phyloP scores from a whole-genome alignment of 139 green algal genomes.

The Chloropicon primus region DNA sequence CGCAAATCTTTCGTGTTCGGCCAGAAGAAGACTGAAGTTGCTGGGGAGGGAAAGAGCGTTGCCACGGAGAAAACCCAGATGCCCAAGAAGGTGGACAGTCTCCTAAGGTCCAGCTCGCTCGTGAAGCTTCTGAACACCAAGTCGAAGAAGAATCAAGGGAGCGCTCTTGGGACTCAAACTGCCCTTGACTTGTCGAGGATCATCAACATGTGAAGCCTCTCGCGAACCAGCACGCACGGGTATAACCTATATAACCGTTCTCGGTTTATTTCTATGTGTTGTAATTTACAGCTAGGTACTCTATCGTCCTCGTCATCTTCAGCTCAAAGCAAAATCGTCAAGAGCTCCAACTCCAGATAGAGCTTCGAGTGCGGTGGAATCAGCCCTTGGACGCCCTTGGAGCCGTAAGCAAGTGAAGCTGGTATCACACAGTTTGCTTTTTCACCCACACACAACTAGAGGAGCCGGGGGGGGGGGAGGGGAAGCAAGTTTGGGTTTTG shows the following conservation, averaged over 20 bases:
- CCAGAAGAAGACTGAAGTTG: neutral
- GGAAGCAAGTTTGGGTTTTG: neutral
- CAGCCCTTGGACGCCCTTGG: conserved; percentile 10
- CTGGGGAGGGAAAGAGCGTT: neutral
- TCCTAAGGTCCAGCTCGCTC: neutral
- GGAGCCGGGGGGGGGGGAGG: neutral
- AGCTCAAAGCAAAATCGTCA: neutral
- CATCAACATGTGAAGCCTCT: neutral
- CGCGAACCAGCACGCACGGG: neutral
- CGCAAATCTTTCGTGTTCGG: neutral
- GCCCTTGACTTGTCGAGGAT: neutral
- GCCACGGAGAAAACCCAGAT: neutral
- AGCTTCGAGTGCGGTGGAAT: neutral
- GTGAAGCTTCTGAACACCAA: neutral
- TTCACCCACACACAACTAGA: conserved; percentile 14
- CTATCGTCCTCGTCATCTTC: neutral
- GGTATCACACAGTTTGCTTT: conserved; percentile 8
- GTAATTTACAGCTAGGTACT: neutral
- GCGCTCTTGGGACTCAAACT: neutral
- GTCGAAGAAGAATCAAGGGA: neutral
- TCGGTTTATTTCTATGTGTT: no score
- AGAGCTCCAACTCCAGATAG: conserved; percentile 1
- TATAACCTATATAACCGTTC: no score
- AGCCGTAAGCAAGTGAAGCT: conserved; percentile 3
- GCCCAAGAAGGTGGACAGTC: neutral